Evolutionary conservation across 163 green algal genomes (phyloP).

Genomic region (Chlorella variabilis): DNA sequence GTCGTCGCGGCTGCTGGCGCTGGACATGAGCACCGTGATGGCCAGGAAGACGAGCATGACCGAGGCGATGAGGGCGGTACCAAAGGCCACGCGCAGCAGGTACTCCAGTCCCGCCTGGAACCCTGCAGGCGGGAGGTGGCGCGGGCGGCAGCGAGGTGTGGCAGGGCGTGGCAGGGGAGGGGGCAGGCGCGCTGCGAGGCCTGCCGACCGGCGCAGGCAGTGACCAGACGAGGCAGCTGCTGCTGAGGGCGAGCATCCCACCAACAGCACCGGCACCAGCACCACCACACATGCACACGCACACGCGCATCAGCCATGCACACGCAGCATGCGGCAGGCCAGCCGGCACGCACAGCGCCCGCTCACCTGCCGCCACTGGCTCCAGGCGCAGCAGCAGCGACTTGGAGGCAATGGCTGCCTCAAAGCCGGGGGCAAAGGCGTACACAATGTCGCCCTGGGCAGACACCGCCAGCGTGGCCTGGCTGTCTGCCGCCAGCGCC

Average conservation of each 20-base stretch:
- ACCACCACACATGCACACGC: too few species aligned
- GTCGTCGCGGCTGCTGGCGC: background rate
- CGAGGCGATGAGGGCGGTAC: constrained; percentile 84
- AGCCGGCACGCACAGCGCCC: background rate
- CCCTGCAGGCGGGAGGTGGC: constrained; percentile 22
- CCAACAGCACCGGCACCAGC: background rate
- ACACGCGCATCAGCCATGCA: too few species aligned
- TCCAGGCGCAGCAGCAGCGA: constrained; percentile 57
- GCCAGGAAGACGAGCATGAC: constrained; percentile 58
- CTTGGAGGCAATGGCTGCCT: constrained; percentile 50
- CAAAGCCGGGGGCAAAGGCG: constrained; percentile 75
- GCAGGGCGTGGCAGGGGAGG: background rate
- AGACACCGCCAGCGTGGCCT: constrained; percentile 85
- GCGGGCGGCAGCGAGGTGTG: background rate
- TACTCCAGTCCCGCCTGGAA: constrained; percentile 53
- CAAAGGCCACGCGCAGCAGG: constrained; percentile 83
- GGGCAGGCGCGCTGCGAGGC: too few species aligned
- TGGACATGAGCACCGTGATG: constrained; percentile 59
- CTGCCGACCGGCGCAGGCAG: too few species aligned
- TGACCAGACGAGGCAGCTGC: too few species aligned
- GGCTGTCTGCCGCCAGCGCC: constrained; percentile 85
- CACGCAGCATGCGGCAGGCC: background rate
- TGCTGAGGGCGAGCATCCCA: too few species aligned
- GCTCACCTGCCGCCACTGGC: constrained; percentile 42
- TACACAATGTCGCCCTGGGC: constrained; percentile 90